Conservation (phyloP, 164 flowering plant species). For the Kalanchoe fedtschenkoi region DNA sequence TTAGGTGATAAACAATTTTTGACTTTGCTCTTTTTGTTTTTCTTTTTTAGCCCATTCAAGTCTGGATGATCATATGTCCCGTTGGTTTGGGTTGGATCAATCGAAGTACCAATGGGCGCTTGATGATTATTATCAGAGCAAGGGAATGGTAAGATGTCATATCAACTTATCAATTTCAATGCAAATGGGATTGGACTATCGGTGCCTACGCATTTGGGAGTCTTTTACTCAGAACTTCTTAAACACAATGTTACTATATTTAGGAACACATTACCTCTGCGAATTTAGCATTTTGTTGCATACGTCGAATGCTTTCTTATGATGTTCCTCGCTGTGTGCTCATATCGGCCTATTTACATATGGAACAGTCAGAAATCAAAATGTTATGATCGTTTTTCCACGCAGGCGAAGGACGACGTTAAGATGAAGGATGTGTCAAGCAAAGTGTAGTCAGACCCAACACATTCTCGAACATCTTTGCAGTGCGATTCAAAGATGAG, state of each 20-base stretch:
- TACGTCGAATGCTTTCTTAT: too few relatives aligned
- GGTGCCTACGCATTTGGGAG: too few relatives aligned
- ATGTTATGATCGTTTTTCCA: too few relatives aligned
- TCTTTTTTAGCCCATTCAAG: constrained; percentile 68
- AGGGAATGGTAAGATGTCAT: constrained; percentile 44
- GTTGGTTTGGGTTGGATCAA: constrained; percentile 87
- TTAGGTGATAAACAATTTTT: not conserved
- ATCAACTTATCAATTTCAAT: not conserved
- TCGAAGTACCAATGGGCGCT: constrained; percentile 98
- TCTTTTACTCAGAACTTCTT: too few relatives aligned
- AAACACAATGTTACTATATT: too few relatives aligned
- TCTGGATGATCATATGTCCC: constrained; percentile 76
- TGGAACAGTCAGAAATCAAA: too few relatives aligned
- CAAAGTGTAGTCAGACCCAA: not conserved
- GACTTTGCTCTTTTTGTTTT: constrained; percentile 7
- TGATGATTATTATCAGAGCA: constrained; percentile 77
- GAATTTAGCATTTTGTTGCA: too few relatives aligned
- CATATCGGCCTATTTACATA: too few relatives aligned
- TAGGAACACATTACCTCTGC: too few relatives aligned
- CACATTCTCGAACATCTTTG: not conserved
- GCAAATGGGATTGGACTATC: not conserved
- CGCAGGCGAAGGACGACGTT: not conserved
- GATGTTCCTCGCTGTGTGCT: too few relatives aligned
- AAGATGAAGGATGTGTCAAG: not conserved
- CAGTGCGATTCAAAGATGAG: not conserved